Percentiles rank a stretch among this genome's conserved stretches.
These are phyloP conservation scores for Poa annua DNA, from an alignment of 176 grass and related monocot species.

Conservation along the genomic window DNA sequence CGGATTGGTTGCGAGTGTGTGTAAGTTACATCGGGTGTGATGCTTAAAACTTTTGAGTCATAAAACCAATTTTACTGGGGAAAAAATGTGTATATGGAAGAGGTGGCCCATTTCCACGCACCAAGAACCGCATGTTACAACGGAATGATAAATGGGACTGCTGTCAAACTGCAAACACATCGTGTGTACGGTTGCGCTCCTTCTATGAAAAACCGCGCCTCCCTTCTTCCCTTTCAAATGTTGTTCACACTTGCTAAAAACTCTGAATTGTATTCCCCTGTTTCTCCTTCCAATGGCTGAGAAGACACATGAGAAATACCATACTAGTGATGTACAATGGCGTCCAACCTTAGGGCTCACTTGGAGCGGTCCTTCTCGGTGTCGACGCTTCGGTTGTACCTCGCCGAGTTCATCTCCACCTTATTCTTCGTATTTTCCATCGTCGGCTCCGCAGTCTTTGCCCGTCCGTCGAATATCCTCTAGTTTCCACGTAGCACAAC, in stretches of 20 bases:
- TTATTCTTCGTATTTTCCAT: constrained; percentile 63
- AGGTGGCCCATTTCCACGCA: neutral
- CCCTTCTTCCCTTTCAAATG: neutral
- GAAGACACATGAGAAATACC: neutral
- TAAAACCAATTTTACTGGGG: no score
- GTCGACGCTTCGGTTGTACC: constrained; percentile 46
- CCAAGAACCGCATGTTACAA: neutral
- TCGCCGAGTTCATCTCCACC: constrained; percentile 69
- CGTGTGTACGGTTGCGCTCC: neutral
- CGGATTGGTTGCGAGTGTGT: no score
- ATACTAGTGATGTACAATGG: constrained; percentile 36
- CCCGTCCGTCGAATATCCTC: constrained; percentile 18
- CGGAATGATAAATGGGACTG: neutral
- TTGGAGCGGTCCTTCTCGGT: constrained; percentile 44
- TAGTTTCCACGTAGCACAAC: neutral
- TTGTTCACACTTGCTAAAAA: no score
- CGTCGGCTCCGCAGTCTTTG: constrained; percentile 52
- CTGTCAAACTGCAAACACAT: neutral
- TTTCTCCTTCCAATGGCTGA: no score
- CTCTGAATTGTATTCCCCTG: neutral
- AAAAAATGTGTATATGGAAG: no score
- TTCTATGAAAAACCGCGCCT: neutral
- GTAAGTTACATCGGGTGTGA: no score
- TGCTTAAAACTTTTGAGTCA: no score
- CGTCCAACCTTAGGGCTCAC: constrained; percentile 24